Base-by-base conservation (phyloP, 768 basidiomycete species). In the Amanita exitialis region DNA sequence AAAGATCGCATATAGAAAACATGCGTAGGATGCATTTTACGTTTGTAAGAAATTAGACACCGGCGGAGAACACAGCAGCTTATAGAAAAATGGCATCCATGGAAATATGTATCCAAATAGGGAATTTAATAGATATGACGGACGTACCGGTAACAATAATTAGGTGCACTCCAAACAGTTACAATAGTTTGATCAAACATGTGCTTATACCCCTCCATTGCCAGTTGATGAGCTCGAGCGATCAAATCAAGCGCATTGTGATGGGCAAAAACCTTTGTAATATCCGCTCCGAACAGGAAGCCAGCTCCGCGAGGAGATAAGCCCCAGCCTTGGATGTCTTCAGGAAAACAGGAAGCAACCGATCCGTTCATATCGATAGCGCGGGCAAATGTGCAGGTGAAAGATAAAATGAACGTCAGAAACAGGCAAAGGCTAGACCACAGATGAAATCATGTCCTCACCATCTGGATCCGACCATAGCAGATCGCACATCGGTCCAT, bases 391-490 rank as follows among this genome's bases (percentile, higher is more conserved):
- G 21, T 35, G 0, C 45, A 51, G 49, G 27, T 18, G 48, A 43
- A 50, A 42, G 42, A 30, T 16, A 46, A 30, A 41, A 54, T 36
- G 34, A 32, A 45, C 6, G 30, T 48, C 43, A 34, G 38, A 37
- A 44, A 25, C 44, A 52, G 34, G 42, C 6, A 43, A 15, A 27
- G 15, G 16, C 43, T 44, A 44, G 6, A 27, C 9, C n/a, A n/a
- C 30, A 28, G 16, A 44, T 39, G 51, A 44, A 39, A 36, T 53
- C 20, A 37, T 15, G 32, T n/a, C 62, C 76, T 57, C 51, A 93
- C 93, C 94, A 65, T 98, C 95, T 41, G 95, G 95, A 72, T 98
- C 95, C 53, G 94, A 96, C 95, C 95, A 98, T n/a, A 98, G 73
- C 2, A 98, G 73, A 68, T 98, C 95, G 62, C 95, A 98, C 95